Evolutionary conservation across 371 early-diverging fungal species (phyloP).

Genomic region (Circinella umbellata): DNA sequence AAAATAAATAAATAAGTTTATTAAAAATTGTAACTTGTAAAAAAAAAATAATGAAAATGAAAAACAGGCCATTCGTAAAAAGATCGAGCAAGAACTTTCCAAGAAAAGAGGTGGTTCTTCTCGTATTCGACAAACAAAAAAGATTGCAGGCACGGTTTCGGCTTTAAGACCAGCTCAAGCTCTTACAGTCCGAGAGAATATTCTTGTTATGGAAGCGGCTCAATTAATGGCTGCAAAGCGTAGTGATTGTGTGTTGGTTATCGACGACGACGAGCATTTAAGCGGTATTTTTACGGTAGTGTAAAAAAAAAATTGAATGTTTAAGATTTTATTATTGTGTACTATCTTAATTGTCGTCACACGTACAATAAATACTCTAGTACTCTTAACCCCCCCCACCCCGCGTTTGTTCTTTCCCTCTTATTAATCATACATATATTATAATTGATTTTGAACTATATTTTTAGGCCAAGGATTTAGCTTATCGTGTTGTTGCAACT

Average conservation of each 20-base stretch:
- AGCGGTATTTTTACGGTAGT: constrained; percentile 89
- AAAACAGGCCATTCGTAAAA: constrained; percentile 68
- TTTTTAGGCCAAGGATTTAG: constrained; percentile 51
- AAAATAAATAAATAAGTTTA: background rate
- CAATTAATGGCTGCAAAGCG: constrained; percentile 96
- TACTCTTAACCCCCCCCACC: background rate
- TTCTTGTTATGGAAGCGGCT: constrained; percentile 87
- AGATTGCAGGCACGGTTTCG: constrained; percentile 82
- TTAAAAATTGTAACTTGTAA: background rate
- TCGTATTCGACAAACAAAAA: constrained; percentile 39
- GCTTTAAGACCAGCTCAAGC: constrained; percentile 85
- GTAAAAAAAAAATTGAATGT: constrained; percentile 13
- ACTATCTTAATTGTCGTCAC: background rate
- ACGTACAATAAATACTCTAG: too few species aligned
- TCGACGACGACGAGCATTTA: constrained; percentile 85
- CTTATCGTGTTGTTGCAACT: constrained; percentile 55
- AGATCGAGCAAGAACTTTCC: constrained; percentile 70
- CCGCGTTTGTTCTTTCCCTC: background rate
- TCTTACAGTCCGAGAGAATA: constrained; percentile 83
- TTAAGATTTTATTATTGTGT: background rate
- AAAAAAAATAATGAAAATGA: too few species aligned
- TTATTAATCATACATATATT: constrained; percentile 3
- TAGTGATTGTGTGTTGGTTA: constrained; percentile 87
- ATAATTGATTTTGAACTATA: too few species aligned
- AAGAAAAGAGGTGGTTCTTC: constrained; percentile 55